Percentiles rank a stretch among this genome's conserved stretches.
These are phyloP conservation scores for Ziziphus jujuba DNA, from an alignment of 306 rosid genomes.

Conservation along the genomic window DNA sequence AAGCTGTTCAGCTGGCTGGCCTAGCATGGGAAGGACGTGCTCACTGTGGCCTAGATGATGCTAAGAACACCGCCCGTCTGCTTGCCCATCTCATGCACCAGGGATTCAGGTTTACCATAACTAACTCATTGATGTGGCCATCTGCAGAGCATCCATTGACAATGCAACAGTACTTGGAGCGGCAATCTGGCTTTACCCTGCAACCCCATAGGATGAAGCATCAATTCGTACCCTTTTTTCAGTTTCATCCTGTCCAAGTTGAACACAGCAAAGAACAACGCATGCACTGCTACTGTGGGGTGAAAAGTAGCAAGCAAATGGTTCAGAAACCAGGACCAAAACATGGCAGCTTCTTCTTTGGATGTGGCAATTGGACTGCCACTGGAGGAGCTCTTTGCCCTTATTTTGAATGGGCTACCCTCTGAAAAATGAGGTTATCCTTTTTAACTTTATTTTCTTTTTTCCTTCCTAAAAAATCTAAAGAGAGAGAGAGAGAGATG, in stretches of 20 bases:
- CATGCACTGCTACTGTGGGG: conserved; percentile 14
- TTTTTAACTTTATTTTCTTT: conserved; percentile 2
- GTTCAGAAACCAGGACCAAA: conserved; percentile 52
- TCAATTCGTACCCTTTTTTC: conserved; percentile 8
- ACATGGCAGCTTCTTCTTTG: conserved; percentile 78
- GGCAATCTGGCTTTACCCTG: not conserved
- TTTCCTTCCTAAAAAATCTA: not conserved
- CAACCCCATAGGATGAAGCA: conserved; percentile 1
- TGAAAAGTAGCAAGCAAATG: conserved; percentile 6
- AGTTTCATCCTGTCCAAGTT: conserved; percentile 5
- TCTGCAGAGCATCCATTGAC: conserved; percentile 1
- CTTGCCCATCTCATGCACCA: conserved; percentile 23
- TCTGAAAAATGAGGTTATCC: conserved; percentile 27
- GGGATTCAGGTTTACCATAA: conserved; percentile 20
- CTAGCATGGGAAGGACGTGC: conserved; percentile 32
- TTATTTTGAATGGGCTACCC: conserved; percentile 84
- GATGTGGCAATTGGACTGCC: conserved; percentile 88
- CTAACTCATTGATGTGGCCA: conserved; percentile 21
- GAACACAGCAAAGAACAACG: not conserved
- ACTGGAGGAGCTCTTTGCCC: conserved; percentile 80
- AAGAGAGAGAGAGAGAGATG: not conserved
- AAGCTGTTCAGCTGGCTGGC: conserved; percentile 27
- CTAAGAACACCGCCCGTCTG: conserved; percentile 28
- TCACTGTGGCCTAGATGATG: conserved; percentile 33
- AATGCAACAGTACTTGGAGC: conserved; percentile 8